Evolutionary conservation across 176 grass and related monocot species (phyloP).

Genomic region (Avena insularis): DNA sequence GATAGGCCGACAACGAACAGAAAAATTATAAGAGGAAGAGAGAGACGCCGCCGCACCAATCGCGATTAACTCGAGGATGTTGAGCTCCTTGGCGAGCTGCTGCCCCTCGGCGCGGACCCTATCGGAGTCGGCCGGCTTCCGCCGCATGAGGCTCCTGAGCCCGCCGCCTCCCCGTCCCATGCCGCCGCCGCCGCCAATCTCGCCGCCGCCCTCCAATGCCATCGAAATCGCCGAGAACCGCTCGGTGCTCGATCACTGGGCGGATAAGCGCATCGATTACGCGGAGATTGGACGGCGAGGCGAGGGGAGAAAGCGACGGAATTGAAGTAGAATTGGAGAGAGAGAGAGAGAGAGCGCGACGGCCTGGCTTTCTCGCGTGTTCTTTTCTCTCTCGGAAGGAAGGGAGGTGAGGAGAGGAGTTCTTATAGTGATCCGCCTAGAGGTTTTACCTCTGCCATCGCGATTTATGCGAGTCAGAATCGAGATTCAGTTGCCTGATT

Average conservation of each 20-base stretch:
- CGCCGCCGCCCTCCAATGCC: constrained; percentile 46
- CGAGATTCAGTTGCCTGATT: constrained; percentile 2
- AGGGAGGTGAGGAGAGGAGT: background rate
- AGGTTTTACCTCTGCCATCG: background rate
- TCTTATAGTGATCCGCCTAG: constrained; percentile 17
- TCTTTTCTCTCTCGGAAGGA: background rate
- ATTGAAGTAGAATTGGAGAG: background rate
- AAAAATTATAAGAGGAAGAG: background rate
- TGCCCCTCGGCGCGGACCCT: constrained; percentile 58
- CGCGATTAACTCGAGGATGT: constrained; percentile 64
- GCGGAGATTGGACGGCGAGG: constrained; percentile 25
- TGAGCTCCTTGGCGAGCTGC: constrained; percentile 88
- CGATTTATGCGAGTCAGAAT: background rate
- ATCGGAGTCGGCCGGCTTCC: constrained; percentile 96
- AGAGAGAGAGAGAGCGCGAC: constrained; percentile 40
- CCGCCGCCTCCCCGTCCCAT: constrained; percentile 38
- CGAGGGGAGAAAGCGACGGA: constrained; percentile 33
- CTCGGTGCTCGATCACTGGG: constrained; percentile 37
- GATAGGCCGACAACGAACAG: background rate
- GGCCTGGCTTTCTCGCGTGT: constrained; percentile 22
- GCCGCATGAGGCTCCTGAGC: constrained; percentile 66
- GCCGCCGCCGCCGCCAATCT: constrained; percentile 29
- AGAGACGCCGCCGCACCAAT: constrained; percentile 58
- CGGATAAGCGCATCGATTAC: constrained; percentile 35
- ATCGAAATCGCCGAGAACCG: constrained; percentile 34